Percentiles rank a stretch among this genome's conserved stretches.
Conservation (phyloP, 106 monocot genomes). For the Apostasia ramifera region DNA sequence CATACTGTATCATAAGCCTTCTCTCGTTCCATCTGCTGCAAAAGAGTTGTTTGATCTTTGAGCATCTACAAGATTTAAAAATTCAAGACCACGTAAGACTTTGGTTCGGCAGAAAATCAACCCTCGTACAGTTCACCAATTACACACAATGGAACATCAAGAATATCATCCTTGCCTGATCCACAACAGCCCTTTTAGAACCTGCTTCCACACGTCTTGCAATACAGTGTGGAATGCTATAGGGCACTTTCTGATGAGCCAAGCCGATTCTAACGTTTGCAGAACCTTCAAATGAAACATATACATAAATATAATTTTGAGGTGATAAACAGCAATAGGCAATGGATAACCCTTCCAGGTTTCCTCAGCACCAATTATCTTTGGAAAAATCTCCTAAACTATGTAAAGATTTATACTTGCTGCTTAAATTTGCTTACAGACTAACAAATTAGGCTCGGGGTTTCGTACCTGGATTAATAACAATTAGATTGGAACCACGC, state of each 20-base stretch:
- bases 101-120: background rate
- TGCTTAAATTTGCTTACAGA: background rate
- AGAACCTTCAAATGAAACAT: conserved; percentile 47
- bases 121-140: background rate
- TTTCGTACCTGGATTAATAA: conserved; percentile 82
- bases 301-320: background rate
- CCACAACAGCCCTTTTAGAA: conserved; percentile 27
- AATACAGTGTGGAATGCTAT: conserved; percentile 79
- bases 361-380: background rate
- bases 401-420: background rate
- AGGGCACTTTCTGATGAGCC: conserved; percentile 69
- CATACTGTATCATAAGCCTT: conserved; percentile 85
- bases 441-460: conserved; percentile 12
- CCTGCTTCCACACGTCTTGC: conserved; percentile 46
- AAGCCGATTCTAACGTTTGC: conserved; percentile 87
- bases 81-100: background rate
- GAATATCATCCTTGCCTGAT: conserved; percentile 36
- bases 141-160: background rate
- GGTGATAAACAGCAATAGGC: background rate
- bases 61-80: conserved; percentile 49
- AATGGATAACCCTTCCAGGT: background rate
- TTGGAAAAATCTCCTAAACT: background rate
- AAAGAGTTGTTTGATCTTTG: conserved; percentile 48
- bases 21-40: conserved; percentile 59
- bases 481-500: conserved; percentile 74